Base-by-base conservation (phyloP, 768 basidiomycete species). In the Chalciporus sphaerocephalus region DNA sequence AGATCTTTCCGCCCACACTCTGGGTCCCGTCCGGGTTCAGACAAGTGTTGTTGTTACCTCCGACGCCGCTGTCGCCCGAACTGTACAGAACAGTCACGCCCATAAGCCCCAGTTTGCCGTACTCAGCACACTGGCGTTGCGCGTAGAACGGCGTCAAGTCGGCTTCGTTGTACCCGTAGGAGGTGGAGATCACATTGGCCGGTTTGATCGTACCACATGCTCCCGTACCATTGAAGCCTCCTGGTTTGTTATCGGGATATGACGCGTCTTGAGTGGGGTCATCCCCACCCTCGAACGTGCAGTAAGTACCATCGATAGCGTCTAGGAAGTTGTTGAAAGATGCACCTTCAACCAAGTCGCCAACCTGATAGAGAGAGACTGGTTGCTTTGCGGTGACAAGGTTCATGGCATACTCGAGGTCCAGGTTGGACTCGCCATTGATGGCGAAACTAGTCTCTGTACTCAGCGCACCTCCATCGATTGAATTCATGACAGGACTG, bases 371-470 rank as follows among this genome's bases (percentile, higher is more conserved):
- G 32, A 74, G 45, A 15, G 62, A 66, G 20, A 74, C 35, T 0
- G 58, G 55, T 51, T 71, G 73, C 30, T 55, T 60, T 9, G 54
- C 46, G 0, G 65, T 68, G 4, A 66, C 62, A 39, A 78, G 65
- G 6, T 74, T 72, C 54, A 88, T 79, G 9, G 70, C 78, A 43
- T 85, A 87, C 62, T 87, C 76, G 18, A 87, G 76, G 58, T 89
- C 87, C 3, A 89, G 75, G 56, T 83, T 74, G 22, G 84, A 82
- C 69, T 87, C 87, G 16, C 73, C 80, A 40, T 84, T 81, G 35
- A 56, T 53, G 13, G 28, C 32, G 39, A 73, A 72, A 17, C 52
- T 61, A 33, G 66, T 54, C 21, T 74, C 60, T 16, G 66, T 62
- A 3, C 68, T 74, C 48, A 79, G 76, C 32, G 52, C 68, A 11